These are phyloP conservation scores for Cornus kousa DNA, from an alignment of 148 eudicot genomes.

Conservation along the genomic window DNA sequence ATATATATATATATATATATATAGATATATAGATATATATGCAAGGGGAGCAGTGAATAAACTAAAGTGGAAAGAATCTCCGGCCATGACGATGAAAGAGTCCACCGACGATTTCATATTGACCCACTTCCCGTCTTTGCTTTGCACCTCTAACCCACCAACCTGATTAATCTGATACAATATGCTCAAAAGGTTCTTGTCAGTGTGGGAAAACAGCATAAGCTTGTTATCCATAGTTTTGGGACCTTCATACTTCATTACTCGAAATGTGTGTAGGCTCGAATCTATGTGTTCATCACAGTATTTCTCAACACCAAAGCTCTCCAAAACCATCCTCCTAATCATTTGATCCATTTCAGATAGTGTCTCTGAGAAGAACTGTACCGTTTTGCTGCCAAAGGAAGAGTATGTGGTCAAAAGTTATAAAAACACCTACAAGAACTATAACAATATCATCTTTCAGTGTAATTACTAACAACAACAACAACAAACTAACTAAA, in stretches of 20 bases:
- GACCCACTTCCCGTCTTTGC: conserved; percentile 43
- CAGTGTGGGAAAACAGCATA: conserved; percentile 38
- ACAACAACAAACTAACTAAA: too few relatives aligned
- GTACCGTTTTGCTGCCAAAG: conserved; percentile 25
- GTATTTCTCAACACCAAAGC: conserved; percentile 34
- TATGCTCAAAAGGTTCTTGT: conserved; percentile 39
- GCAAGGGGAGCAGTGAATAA: too few relatives aligned
- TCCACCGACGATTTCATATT: conserved; percentile 20
- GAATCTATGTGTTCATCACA: conserved; percentile 38
- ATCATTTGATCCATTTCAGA: conserved; percentile 35
- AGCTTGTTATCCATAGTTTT: conserved; percentile 26
- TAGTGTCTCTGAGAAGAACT: conserved; percentile 29
- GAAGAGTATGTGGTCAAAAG: too few relatives aligned
- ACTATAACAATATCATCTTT: too few relatives aligned
- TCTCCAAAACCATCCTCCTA: conserved; percentile 44
- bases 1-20: too few relatives aligned
- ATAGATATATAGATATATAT: too few relatives aligned
- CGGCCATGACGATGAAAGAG: conserved; percentile 37
- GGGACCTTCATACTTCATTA: conserved; percentile 38
- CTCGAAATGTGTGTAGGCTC: conserved; percentile 33
- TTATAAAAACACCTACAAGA: too few relatives aligned
- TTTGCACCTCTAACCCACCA: conserved; percentile 34
- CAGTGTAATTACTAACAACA: too few relatives aligned
- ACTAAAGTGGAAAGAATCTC: conserved; percentile 38
- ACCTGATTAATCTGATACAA: conserved; percentile 34